Evolutionary conservation across 352 stramenopile genomes (phyloP), one percentile per base, ranked within the genome.

Genomic region (Thalassiosira mediterranea): DNA sequence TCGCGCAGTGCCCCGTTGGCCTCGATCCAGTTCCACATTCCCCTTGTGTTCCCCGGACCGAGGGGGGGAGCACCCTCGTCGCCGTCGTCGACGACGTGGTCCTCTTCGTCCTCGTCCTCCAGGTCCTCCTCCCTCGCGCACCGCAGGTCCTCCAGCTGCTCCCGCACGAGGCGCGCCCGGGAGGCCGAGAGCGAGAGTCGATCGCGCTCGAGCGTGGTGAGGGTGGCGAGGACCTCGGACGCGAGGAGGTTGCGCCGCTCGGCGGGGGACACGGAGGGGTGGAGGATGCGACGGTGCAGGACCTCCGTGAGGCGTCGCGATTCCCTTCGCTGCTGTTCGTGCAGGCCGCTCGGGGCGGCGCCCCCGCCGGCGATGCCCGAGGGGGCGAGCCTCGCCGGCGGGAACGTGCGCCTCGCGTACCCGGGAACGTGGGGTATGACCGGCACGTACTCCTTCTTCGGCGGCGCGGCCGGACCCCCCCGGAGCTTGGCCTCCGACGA

Each of bases 11-110:
- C 72, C 56, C 59, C 64, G n/a, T 26, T 60, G 23, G 54, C 19
- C n/a, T 62, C 59, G 53, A 79, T 63, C 54, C 63, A 79, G 42
- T 51, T 66, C 71, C 71, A 79, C 32, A 79, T 60, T 34, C 62
- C 71, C 51, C 51, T 47, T 3, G 71, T 79, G 52, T 69, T 79
- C n/a, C 44, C 37, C 19, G 29, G 28, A 57, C n/a, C n/a, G n/a
- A n/a, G n/a, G n/a, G n/a, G n/a, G n/a, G n/a, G n/a, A n/a, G n/a
- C n/a, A n/a, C n/a, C n/a, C n/a, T n/a, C n/a, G n/a, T n/a, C n/a
- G n/a, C n/a, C n/a, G n/a, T n/a, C n/a, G n/a, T n/a, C n/a, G n/a
- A n/a, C n/a, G n/a, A n/a, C n/a, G n/a, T n/a, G n/a, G n/a, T n/a
- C n/a, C 7, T 42, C 7, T 13, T 73, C 71, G 1, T 60, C 59